phyloP scores from a whole-genome alignment of 345 rosid species.

The Punica granatum region DNA sequence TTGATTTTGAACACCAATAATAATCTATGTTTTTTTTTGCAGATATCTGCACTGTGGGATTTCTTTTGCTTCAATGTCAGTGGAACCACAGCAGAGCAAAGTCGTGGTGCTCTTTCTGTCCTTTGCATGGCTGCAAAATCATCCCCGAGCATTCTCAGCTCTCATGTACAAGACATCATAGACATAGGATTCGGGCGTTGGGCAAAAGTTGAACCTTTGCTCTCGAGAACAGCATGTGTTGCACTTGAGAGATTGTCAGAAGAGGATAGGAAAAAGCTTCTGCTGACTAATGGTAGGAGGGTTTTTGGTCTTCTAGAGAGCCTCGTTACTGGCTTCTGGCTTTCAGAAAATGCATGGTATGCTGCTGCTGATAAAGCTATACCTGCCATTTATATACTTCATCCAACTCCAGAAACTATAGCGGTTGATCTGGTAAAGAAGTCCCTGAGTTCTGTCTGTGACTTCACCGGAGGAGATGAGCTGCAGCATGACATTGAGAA shows the following conservation, averaged over 20 bases:
- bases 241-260: constrained; percentile 82
- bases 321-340: constrained; percentile 75
- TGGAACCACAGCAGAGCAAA: constrained; percentile 85
- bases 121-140: constrained; percentile 98
- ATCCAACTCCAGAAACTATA: constrained; percentile 83
- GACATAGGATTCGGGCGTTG: constrained; percentile 99
- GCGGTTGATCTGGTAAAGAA: constrained; percentile 66
- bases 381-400: constrained; percentile 59
- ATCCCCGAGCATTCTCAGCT: constrained; percentile 64
- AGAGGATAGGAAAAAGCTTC: constrained; percentile 71
- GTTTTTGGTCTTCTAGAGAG: constrained; percentile 69
- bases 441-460: constrained; percentile 54
- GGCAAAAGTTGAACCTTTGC: constrained; percentile 94
- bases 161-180: constrained; percentile 86
- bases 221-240: constrained; percentile 85
- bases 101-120: constrained; percentile 87
- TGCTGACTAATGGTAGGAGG: constrained; percentile 62
- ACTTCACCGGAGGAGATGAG: constrained; percentile 37
- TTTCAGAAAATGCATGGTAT: constrained; percentile 82
- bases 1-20: not conserved
- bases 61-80: constrained; percentile 86
- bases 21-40: constrained; percentile 15
- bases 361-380: constrained; percentile 95
- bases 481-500: constrained; percentile 29
- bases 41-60: constrained; percentile 95